Evolutionary conservation across 2,329 filamentous ascomycete species (phyloP).

Genomic region (Colletotrichum cuscutae): DNA sequence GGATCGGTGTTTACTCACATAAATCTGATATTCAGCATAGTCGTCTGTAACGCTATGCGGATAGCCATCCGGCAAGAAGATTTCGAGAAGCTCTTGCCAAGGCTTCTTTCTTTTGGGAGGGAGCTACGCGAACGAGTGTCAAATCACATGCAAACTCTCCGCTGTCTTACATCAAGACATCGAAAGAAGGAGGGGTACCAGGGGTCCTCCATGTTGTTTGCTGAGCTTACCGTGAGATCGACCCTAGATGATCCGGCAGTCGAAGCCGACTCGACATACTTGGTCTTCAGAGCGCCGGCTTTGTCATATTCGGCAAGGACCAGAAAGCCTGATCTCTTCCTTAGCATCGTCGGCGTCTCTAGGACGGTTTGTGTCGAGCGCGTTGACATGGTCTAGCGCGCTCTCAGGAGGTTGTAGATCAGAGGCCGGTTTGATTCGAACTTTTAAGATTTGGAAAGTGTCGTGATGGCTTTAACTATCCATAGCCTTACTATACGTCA

Average conservation of each 20-base stretch:
- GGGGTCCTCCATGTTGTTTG: neutral
- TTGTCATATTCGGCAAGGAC: slow-evolving; percentile 25
- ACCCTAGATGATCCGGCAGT: slow-evolving; percentile 10
- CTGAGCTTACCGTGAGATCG: slow-evolving; percentile 26
- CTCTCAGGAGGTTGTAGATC: neutral
- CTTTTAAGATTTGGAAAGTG: neutral
- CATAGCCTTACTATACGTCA: too few relatives aligned
- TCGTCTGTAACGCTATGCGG: slow-evolving; percentile 32
- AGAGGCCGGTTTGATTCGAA: neutral
- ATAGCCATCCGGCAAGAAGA: slow-evolving; percentile 29
- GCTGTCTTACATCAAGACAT: neutral
- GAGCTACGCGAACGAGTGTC: slow-evolving; percentile 2
- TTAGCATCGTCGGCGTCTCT: neutral
- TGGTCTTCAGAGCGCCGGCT: slow-evolving; percentile 28
- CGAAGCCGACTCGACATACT: slow-evolving; percentile 27
- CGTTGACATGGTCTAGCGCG: slow-evolving; percentile 2
- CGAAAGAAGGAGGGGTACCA: neutral
- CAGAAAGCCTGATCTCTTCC: neutral
- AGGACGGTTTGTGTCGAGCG: slow-evolving; percentile 17
- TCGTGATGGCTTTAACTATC: too few relatives aligned
- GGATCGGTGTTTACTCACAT: neutral
- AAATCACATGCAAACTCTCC: slow-evolving; percentile 8
- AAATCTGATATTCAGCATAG: slow-evolving; percentile 30
- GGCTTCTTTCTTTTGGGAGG: slow-evolving; percentile 21
- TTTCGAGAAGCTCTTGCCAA: slow-evolving; percentile 23